A percentile compares a stretch with the other conserved stretches of the same genome.
Conservation (phyloP, 345 rosid species). For the Cardamine resedifolia region DNA sequence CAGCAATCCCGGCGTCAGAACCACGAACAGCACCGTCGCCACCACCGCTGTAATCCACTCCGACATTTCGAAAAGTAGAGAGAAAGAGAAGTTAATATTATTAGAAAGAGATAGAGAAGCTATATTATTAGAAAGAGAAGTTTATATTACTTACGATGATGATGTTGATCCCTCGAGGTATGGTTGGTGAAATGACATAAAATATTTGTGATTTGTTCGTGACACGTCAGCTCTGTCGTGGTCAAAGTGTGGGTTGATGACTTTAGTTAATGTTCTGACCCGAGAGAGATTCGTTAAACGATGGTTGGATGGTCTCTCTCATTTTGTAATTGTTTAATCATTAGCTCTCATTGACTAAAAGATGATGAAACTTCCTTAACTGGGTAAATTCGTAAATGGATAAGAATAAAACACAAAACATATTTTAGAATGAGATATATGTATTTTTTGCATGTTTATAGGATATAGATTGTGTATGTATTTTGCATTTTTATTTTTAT, state of each 20-base stretch:
- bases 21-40: slow-evolving; percentile 22
- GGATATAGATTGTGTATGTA: neutral
- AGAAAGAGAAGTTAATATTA: neutral
- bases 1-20: slow-evolving; percentile 30
- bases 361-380: neutral
- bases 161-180: neutral
- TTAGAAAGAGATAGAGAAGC: neutral
- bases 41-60: slow-evolving; percentile 16
- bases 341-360: slow-evolving; percentile 1
- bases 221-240: neutral
- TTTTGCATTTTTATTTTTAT: neutral
- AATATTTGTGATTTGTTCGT: neutral
- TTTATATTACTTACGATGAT: slow-evolving; percentile 1
- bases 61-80: neutral
- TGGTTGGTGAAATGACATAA: slow-evolving; percentile 29
- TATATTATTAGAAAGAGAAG: too few species aligned
- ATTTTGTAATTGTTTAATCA: neutral
- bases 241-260: slow-evolving; percentile 2
- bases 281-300: slow-evolving; percentile 27
- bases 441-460: neutral
- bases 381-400: neutral
- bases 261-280: neutral
- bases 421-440: neutral
- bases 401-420: neutral
- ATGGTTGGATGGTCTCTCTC: slow-evolving; percentile 29